A percentile compares a stretch with the other conserved stretches of the same genome.
These are phyloP conservation scores for Chaetoceros muelleri DNA, from an alignment of 108 stramenopile genomes.

Conservation along the genomic window DNA sequence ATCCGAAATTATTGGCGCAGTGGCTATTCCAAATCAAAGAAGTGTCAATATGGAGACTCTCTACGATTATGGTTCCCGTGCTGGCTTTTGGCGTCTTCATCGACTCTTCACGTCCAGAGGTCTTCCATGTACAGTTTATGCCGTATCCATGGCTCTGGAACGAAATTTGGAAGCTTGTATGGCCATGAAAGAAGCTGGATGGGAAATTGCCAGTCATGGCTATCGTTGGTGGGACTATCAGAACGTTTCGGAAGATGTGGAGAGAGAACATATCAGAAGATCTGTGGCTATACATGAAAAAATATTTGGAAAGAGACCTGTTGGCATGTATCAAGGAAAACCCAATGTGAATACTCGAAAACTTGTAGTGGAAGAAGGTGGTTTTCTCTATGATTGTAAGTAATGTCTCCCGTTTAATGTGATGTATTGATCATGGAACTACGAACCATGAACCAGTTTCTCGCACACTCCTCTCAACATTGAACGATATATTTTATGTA, in stretches of 20 bases:
- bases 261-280: conserved; percentile 81
- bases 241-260: conserved; percentile 66
- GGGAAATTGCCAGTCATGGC: conserved; percentile 88
- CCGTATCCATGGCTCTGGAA: conserved; percentile 92
- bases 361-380: conserved; percentile 83
- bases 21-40: conserved; percentile 25
- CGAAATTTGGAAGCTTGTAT: conserved; percentile 62
- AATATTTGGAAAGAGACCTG: conserved; percentile 72
- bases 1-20: conserved; percentile 78
- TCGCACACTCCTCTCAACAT: too few species aligned
- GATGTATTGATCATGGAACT: too few species aligned
- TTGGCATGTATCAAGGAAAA: conserved; percentile 93
- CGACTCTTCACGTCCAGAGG: conserved; percentile 63
- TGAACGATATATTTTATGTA: too few species aligned
- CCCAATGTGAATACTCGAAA: conserved; percentile 66
- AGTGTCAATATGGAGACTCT: conserved; percentile 86
- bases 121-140: conserved; percentile 84
- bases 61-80: conserved; percentile 88
- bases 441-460: too few species aligned
- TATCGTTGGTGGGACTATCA: conserved; percentile 95
- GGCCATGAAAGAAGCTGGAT: conserved; percentile 73
- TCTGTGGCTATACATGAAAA: conserved; percentile 81
- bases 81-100: conserved; percentile 91
- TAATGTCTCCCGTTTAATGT: too few species aligned
- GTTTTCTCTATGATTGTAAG: conserved; percentile 89